Base-by-base conservation (phyloP, 305 asterid genomes). In the Petunia hybrid region DNA sequence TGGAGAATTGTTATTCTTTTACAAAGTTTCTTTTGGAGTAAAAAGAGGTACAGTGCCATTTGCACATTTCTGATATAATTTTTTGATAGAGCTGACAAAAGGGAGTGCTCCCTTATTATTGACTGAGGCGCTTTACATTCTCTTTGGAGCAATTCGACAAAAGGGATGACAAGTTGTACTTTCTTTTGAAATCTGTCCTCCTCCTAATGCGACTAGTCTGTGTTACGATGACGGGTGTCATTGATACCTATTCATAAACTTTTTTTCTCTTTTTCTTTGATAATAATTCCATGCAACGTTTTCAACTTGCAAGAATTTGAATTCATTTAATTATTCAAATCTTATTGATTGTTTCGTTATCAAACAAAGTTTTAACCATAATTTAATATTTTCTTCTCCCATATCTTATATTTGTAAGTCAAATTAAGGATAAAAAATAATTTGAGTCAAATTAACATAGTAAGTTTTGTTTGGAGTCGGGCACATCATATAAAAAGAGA, bases 131-230 rank as follows among this genome's bases (percentile, higher is more conserved):
- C 14, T 48, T 51, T 51, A 51, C 56, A 9, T 10, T 51, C 56
- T 51, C 56, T 51, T 1, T 51, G 14, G 56, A 2, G 56, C 4
- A 51, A 51, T 13, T 8, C 56, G 8, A 10, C 56, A 51, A 51
- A 4, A 51, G 3, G 36, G 14, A 16, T 66, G 46, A 66, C 51
- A 40, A 14, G 53, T 66, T 66, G n/a, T 40, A 14, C 74, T 40
- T 66, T 66, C 51, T 66, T 66, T 40, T 14, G 35, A 66, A 40
- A 66, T 48, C 36, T 40, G 73, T 14, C 55, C 40, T 66, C 36
- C 73, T 6, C 73, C 51, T 66, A 66, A 66, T 40, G 36, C 51
- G 14, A 14, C 73, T 66, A 40, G 73, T 66, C 35, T 40, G 36
- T 35, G 14, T 40, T 40, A 14, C 73, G 4, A 51, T 66, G 6